Evolutionary conservation across 768 basidiomycete genomes (phyloP).

Genomic region (Tylopilus rubrobrunneus): DNA sequence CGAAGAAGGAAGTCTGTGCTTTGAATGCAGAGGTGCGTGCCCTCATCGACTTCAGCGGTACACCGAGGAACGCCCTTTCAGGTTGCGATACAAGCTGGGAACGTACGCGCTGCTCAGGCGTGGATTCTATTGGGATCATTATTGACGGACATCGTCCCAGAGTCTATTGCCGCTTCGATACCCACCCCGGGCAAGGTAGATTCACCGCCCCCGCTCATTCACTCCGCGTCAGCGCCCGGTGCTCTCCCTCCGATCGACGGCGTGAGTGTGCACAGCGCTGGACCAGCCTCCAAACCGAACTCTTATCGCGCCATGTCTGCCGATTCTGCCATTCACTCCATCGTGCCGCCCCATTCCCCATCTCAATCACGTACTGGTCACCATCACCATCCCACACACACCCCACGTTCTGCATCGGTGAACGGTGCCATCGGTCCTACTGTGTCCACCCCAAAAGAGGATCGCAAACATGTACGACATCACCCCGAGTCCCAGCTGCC

Average conservation of each 20-base stretch:
- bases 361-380: conserved; percentile 20
- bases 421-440: conserved; percentile 19
- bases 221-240: conserved; percentile 42
- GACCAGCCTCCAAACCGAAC: conserved; percentile 16
- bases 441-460: conserved; percentile 20
- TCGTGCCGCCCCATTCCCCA: conserved; percentile 19
- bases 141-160: conserved; percentile 46
- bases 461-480: conserved; percentile 21
- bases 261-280: conserved; percentile 2
- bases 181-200: conserved; percentile 18
- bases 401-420: conserved; percentile 16
- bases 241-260: conserved; percentile 30
- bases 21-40: conserved; percentile 54
- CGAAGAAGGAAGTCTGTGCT: conserved; percentile 45
- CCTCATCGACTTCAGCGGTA: neutral
- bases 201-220: conserved; percentile 28
- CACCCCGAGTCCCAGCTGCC: conserved; percentile 15
- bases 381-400: conserved; percentile 3
- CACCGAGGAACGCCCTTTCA: conserved; percentile 18
- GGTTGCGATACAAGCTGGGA: conserved; percentile 59
- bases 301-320: conserved; percentile 27
- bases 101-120: conserved; percentile 52
- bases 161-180: conserved; percentile 26
- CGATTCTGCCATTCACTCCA: conserved; percentile 17
- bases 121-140: conserved; percentile 66